These are phyloP conservation scores for Deinandra increscens DNA, from an alignment of 129 eudicot species.

Conservation along the genomic window DNA sequence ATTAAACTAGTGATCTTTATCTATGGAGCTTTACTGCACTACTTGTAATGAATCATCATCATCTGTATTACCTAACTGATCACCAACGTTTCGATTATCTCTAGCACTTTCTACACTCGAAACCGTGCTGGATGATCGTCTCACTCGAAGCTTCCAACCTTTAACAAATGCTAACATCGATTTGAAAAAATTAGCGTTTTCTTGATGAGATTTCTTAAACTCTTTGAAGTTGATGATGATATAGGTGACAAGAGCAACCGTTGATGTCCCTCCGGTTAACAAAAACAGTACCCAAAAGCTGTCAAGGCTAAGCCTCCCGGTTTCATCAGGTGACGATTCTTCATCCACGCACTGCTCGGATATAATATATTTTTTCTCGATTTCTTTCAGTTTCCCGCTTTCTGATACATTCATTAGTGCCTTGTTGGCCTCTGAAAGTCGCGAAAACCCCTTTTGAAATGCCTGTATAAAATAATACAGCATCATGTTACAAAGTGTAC, in stretches of 20 bases:
- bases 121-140: conserved; percentile 37
- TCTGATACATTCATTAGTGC: conserved; percentile 42
- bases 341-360: conserved; percentile 35
- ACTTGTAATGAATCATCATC: conserved; percentile 28
- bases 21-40: neutral
- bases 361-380: conserved; percentile 28
- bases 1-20: conserved; percentile 7
- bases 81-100: conserved; percentile 20
- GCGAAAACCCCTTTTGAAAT: conserved; percentile 30
- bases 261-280: conserved; percentile 44
- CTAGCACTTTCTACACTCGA: conserved; percentile 34
- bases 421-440: conserved; percentile 36
- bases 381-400: conserved; percentile 28
- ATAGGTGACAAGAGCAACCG: conserved; percentile 35
- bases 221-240: conserved; percentile 11
- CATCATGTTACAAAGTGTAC: neutral
- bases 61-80: conserved; percentile 20
- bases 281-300: conserved; percentile 52
- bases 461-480: conserved; percentile 30
- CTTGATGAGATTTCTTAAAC: conserved; percentile 19
- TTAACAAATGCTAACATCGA: conserved; percentile 16
- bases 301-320: conserved; percentile 30
- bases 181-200: neutral
- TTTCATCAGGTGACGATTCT: conserved; percentile 35
- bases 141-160: conserved; percentile 19